phyloP scores from a whole-genome alignment of 768 basidiomycete genomes.

The Sarcodon aspratus region DNA sequence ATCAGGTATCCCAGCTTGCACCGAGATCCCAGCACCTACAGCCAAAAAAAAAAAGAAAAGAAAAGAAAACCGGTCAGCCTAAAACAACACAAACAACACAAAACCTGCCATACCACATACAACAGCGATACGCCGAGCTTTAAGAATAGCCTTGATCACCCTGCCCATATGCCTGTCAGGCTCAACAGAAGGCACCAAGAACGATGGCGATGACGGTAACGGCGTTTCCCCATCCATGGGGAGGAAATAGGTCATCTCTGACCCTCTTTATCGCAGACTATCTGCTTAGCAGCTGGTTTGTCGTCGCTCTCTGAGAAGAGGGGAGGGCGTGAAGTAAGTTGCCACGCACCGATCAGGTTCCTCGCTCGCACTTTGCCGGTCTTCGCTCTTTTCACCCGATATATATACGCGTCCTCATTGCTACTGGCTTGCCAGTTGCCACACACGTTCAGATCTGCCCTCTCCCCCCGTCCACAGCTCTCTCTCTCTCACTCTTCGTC shows the following conservation, averaged over 20 bases:
- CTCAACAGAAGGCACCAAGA: conserved; percentile 38
- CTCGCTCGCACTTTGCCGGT: not conserved
- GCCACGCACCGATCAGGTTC: too few relatives aligned
- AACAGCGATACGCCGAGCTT: conserved; percentile 77
- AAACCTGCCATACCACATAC: conserved; percentile 55
- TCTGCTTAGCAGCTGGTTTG: too few relatives aligned
- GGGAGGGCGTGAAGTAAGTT: too few relatives aligned
- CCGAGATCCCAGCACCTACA: conserved; percentile 81
- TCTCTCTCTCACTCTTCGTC: conserved; percentile 7
- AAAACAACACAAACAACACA: not conserved
- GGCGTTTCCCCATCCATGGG: conserved; percentile 33
- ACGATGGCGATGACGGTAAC: conserved; percentile 36
- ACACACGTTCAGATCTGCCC: not conserved
- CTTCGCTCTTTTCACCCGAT: not conserved
- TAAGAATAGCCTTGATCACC: conserved; percentile 56
- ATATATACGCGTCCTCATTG: too few relatives aligned
- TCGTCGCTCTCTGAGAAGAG: too few relatives aligned
- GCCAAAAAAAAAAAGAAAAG: conserved; percentile 2
- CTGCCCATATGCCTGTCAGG: conserved; percentile 35
- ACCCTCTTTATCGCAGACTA: not conserved
- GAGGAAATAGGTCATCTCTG: conserved; percentile 50
- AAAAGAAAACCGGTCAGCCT: not conserved
- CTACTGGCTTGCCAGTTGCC: not conserved
- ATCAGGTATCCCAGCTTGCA: conserved; percentile 82
- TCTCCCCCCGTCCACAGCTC: not conserved